Evolutionary conservation across 2,329 filamentous ascomycete species (phyloP).

Genomic region (Penicillium sp.): DNA sequence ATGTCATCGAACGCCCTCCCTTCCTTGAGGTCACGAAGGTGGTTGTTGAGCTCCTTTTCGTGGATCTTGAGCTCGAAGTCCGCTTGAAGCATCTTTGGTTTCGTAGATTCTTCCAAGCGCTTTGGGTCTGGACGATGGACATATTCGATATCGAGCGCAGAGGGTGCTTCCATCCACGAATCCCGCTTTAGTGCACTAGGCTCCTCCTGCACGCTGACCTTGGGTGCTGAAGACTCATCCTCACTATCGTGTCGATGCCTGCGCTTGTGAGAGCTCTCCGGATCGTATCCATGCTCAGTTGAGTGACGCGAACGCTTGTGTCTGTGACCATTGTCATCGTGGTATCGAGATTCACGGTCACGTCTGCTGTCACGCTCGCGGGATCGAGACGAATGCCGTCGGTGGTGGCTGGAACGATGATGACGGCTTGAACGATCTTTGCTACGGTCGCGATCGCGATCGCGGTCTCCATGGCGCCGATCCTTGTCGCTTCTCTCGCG

Average conservation of each 20-base stretch:
- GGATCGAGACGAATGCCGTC: constrained; percentile 40
- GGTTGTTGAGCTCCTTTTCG: constrained; percentile 75
- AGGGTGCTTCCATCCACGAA: constrained; percentile 92
- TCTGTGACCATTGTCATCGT: constrained; percentile 58
- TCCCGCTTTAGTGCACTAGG: constrained; percentile 64
- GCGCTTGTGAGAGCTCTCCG: constrained; percentile 51
- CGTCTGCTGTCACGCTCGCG: constrained; percentile 38
- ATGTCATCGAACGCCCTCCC: constrained; percentile 58
- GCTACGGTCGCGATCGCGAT: constrained; percentile 44
- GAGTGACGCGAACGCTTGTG: constrained; percentile 66
- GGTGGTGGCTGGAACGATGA: constrained; percentile 40
- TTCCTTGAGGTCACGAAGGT: constrained; percentile 63
- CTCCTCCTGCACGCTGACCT: constrained; percentile 45
- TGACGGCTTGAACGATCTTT: constrained; percentile 38
- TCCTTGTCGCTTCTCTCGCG: constrained; percentile 41
- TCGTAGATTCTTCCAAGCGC: constrained; percentile 47
- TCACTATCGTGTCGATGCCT: constrained; percentile 47
- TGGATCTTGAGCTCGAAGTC: constrained; percentile 73
- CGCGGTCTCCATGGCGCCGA: constrained; percentile 33
- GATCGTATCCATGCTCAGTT: constrained; percentile 53
- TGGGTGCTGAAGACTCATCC: constrained; percentile 35
- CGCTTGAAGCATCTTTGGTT: constrained; percentile 47
- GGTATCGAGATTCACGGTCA: constrained; percentile 43
- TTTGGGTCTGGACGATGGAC: constrained; percentile 62
- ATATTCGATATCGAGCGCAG: constrained; percentile 81